Evolutionary conservation across 495 filamentous ascomycete species (phyloP), one percentile per base, ranked within the genome.

Genomic region (Podospora didyma): DNA sequence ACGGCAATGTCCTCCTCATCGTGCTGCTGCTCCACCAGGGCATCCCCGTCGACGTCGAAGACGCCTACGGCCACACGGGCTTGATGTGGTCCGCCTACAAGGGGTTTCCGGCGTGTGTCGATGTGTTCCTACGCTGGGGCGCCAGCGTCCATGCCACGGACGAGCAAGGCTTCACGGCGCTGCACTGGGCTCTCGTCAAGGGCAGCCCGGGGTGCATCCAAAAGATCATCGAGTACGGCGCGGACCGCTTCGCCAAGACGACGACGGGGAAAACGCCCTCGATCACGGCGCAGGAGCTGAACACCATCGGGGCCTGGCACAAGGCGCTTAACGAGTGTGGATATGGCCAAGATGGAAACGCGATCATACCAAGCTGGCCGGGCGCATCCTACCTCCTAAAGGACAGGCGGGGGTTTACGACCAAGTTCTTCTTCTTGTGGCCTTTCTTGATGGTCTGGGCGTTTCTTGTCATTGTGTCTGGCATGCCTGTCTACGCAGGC

Each of bases 81-180:
- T 74, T 98, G 51, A 98, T 98, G 94, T 98, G 94, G 94, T 89
- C 95, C 22, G 92, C 92, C 26, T 98, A 98, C 73, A 98, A 97
- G 68, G 95, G 95, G 19, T 96, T 83, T 67, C 87, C 91, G 0
- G 85, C 85, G 21, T 94, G 88, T 64, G 95, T 98, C 46, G 95
- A 97, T 69, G 72, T 97, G 21, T 94, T 96, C 63, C 71, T 98
- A 54, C 86, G 91, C 57, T 98, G 94, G 93, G 94, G 94, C 23
- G 94, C 94, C 31, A 92, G 91, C 68, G 89, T 96, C 17, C 90
- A 95, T 70, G 87, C 89, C 31, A 84, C 82, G 45, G 94, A 98
- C 66, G 90, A 96, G 62, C 85, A 89, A 56, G 93, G 92, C 7
- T 90, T 97, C 64, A 94, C 91, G 2, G 90, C 95, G 3, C 76